A percentile compares a stretch with the other conserved stretches of the same genome.
These are phyloP conservation scores for Chaetomiaceae sp. DNA, from an alignment of 2,329 filamentous ascomycete species.

Conservation along the genomic window DNA sequence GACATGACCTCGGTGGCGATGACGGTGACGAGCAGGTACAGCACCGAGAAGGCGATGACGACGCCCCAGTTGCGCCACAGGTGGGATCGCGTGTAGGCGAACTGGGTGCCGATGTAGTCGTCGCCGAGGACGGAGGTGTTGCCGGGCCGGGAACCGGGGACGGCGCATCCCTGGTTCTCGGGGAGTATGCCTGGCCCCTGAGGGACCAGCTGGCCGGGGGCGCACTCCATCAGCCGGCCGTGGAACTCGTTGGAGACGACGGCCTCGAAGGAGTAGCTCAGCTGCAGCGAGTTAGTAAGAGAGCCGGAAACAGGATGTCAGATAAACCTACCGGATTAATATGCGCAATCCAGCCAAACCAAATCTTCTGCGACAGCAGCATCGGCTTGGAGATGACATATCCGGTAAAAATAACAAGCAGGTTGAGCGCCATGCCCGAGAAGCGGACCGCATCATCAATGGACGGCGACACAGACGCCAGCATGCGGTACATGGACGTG, in stretches of 20 bases:
- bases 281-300: conserved; percentile 3
- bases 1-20: conserved; percentile 62
- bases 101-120: conserved; percentile 49
- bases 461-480: conserved; percentile 55
- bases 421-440: conserved; percentile 52
- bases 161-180: conserved; percentile 51
- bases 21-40: conserved; percentile 70
- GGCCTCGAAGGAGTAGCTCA: conserved; percentile 62
- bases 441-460: conserved; percentile 60
- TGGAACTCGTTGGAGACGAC: conserved; percentile 53
- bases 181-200: conserved; percentile 38
- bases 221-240: conserved; percentile 47
- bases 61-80: conserved; percentile 77
- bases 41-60: conserved; percentile 67
- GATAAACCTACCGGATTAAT: conserved; percentile 49
- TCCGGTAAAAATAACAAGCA: conserved; percentile 64
- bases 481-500: conserved; percentile 54
- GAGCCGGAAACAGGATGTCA: not conserved
- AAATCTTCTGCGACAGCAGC: conserved; percentile 57
- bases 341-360: conserved; percentile 65
- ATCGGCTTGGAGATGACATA: conserved; percentile 57
- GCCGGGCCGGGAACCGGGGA: conserved; percentile 49
- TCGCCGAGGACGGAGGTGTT: conserved; percentile 47
- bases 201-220: conserved; percentile 42
- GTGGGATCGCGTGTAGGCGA: conserved; percentile 52